Base-by-base conservation (phyloP, 106 monocot species). In the Posidonia australis region DNA sequence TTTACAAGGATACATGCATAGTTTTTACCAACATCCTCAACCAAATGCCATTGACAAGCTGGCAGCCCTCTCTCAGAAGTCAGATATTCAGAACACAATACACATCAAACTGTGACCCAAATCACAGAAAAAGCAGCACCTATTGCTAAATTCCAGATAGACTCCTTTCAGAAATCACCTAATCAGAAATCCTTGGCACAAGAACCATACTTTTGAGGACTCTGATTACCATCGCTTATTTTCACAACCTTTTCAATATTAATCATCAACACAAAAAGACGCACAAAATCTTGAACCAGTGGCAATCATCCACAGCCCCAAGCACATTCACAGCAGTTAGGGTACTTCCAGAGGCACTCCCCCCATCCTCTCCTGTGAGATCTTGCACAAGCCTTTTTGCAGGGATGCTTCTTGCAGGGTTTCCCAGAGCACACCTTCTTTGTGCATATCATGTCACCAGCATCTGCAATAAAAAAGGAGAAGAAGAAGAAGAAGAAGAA, bases 381-480 rank as follows among this genome's bases (percentile, higher is more conserved):
- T n/a, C 20, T 14, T 6, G 43, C 10, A 36, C 61, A 62, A 11
- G 13, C 14, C 21, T 42, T n/a, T 11, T 44, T 62, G 42, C 61
- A 62, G 61, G 32, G 10, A 5, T 36, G 18, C 7, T 19, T 11
- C 61, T 62, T 12, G 20, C 61, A 62, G 28, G 17, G 10, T 21
- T 43, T 20, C 18, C 29, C 32, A 20, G 61, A 42, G 18, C 61
- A 62, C 32, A 62, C 10, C 42, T 6, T 36, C 10, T 62, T 43
- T 7, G 61, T 62, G 61, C 61, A 62, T 7, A 62, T 62, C 61
- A 62, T 62, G 43, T 62, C 61, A 43, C 42, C 61, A 21, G n/a
- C 61, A 43, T 62, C 61, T 62, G 61, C 12, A 58, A 58, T 25
- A 26, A 58, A 55, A 5, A 55, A 55, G 24, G 18, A 5, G 23